Evolutionary conservation across 768 basidiomycete genomes (phyloP).

Genomic region (Xanthoconium purpureum): DNA sequence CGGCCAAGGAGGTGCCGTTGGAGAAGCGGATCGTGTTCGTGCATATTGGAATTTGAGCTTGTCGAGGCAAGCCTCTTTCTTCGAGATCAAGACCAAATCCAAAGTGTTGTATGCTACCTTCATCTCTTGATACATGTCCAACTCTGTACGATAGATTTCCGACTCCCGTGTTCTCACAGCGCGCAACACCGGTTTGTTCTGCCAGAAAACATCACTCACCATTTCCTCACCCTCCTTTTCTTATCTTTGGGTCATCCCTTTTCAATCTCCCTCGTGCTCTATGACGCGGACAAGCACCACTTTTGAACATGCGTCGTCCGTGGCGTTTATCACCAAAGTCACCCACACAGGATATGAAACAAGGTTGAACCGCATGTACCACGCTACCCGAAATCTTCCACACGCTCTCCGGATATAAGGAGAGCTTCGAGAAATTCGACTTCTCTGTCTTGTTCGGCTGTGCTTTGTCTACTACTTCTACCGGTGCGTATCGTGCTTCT

Average conservation of each 20-base stretch:
- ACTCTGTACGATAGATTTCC: no score
- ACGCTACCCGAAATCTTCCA: conserved; percentile 95
- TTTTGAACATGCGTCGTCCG: neutral
- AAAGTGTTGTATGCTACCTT: no score
- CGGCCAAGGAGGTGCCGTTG: no score
- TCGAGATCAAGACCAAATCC: no score
- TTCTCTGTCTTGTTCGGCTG: conserved; percentile 88
- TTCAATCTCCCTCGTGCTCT: conserved; percentile 89
- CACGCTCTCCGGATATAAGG: conserved; percentile 88
- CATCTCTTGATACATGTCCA: no score
- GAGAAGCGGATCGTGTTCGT: no score
- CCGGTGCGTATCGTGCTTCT: conserved; percentile 49
- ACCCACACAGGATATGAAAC: conserved; percentile 67
- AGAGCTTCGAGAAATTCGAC: conserved; percentile 91
- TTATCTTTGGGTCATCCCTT: conserved; percentile 86
- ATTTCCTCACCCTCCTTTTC: conserved; percentile 86
- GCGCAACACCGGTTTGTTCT: conserved; percentile 73
- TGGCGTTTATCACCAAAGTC: no score
- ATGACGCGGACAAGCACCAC: conserved; percentile 90
- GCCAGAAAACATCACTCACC: conserved; percentile 94
- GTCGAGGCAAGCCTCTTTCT: no score
- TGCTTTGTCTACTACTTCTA: conserved; percentile 93
- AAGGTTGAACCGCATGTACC: conserved; percentile 94
- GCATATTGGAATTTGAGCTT: no score
- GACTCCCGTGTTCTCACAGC: neutral